phyloP scores from a whole-genome alignment of 2,329 filamentous ascomycete genomes.

The Cercospora janseana region DNA sequence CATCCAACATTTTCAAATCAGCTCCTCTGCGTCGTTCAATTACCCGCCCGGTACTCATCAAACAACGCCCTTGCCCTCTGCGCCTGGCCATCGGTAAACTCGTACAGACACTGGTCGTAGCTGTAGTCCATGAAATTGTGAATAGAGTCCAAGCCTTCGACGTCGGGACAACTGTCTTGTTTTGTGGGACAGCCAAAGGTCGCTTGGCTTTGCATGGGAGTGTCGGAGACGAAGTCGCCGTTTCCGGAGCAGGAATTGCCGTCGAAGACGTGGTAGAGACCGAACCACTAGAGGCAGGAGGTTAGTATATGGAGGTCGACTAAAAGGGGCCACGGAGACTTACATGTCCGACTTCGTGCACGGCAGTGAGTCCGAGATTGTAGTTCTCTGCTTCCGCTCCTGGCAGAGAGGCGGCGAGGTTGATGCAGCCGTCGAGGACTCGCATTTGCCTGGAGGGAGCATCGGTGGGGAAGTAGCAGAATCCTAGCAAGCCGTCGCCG shows the following conservation, averaged over 20 bases:
- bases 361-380: conserved; percentile 43
- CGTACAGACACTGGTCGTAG: conserved; percentile 24
- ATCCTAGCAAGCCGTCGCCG: conserved; percentile 26
- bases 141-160: conserved; percentile 45
- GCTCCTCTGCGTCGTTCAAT: too few species aligned
- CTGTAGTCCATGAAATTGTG: conserved; percentile 53
- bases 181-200: conserved; percentile 51
- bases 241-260: conserved; percentile 41
- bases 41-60: conserved; percentile 20
- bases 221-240: conserved; percentile 46
- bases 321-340: not conserved
- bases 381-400: conserved; percentile 48
- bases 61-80: conserved; percentile 18
- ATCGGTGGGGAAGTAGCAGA: conserved; percentile 34
- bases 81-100: conserved; percentile 22
- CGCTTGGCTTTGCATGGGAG: conserved; percentile 37
- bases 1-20: too few species aligned
- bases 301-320: not conserved
- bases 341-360: conserved; percentile 45
- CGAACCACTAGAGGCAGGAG: conserved; percentile 14
- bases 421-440: conserved; percentile 54
- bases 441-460: conserved; percentile 41
- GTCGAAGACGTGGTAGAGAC: conserved; percentile 45
- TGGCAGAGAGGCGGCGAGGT: conserved; percentile 54
- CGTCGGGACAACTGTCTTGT: conserved; percentile 50